Evolutionary conservation across 2,329 filamentous ascomycete genomes (phyloP), one percentile per base, ranked within the genome.

Genomic region (Calonectria leucothoes): DNA sequence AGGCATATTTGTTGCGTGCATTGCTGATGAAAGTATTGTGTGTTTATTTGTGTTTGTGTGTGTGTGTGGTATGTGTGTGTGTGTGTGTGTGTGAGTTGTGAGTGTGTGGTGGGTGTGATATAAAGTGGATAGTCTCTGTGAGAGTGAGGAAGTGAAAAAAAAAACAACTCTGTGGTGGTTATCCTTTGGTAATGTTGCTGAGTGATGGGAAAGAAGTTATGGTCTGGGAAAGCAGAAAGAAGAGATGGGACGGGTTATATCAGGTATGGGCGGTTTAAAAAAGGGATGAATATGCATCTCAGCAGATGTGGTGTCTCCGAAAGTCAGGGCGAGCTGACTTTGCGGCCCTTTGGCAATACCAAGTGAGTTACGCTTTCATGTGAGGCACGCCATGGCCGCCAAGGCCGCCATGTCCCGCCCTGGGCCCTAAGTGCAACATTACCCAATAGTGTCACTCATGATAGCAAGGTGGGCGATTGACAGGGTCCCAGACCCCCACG

Each of bases 381-480:
- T 66, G 70, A 72, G 70, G 70, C 70, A 76, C 72, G 71, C 75
- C 75, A 77, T 75, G 45, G 68, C 67, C 69, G 48, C 52, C 71
- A 64, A 65, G 59, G 8, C 55, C 55, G 64, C 45, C 45, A 51
- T 55, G 64, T 65, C 51, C 70, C 49, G 63, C 65, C 69, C 69
- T 69, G 70, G 67, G 59, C 69, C 68, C 57, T 64, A 57, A 57
- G 67, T 45, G 45, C 49, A 27, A 33, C 15, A 69, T 76, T 75
- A 73, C 77, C 78, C 77, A 80, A 80, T 80, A 72, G 71, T 73
- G 72, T 79, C 75, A 75, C 72, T 77, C 76, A 79, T 75, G 76
- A 79, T 79, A 74, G 73, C 76, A 78, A 73, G 78, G 78, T 80
- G 78, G 68, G 73, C 52, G 72, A 80, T 80, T 76, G 78, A 80